Evolutionary conservation across 164 flowering plant species (phyloP), one percentile per base, ranked within the genome.

Genomic region (Nymphaea thermarum): DNA sequence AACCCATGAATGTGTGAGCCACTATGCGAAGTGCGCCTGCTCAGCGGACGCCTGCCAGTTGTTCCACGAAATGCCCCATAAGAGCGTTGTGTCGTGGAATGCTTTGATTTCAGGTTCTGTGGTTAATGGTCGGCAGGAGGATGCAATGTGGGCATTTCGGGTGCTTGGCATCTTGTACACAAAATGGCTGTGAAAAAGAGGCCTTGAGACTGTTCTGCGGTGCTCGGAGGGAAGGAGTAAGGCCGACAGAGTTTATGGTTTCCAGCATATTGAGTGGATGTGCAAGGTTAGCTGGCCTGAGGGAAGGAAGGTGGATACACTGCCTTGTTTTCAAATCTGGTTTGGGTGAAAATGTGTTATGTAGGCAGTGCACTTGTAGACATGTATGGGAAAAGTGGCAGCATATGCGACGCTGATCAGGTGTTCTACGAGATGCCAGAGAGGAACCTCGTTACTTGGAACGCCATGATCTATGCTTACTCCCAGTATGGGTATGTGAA

Each of bases 371-470:
- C 98, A 0, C 83, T 93, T n/a, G 91, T 90, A 47, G 97, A 90
- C 80, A 87, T 93, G 97, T 93, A 93, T 79, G 97, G 89, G 5
- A 90, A 90, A 75, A 88, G 96, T 76, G 98, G 97, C 53, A 83
- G 87, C 65, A 76, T 89, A 44, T 75, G 77, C 66, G 89, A 90
- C 44, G 73, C 92, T 0, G 90, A 45, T 45, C 53, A 45, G 11
- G 53, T 45, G 53, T 45, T 45, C 53, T 5, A 45, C 11, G 53
- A 45, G 11, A 45, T 45, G 53, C 53, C 53, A 10, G 53, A 45
- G 11, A 45, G 2, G 2, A 45, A 45, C 53, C 53, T 45, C 53
- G 2, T 45, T 10, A 45, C 53, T 45, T 87, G 87, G 87, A 93
- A 89, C 64, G 80, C 84, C 73, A 86, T 91, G 94, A 85, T 93